phyloP scores from a whole-genome alignment of 2,329 filamentous ascomycete species.

The Fusarium tricinctum region DNA sequence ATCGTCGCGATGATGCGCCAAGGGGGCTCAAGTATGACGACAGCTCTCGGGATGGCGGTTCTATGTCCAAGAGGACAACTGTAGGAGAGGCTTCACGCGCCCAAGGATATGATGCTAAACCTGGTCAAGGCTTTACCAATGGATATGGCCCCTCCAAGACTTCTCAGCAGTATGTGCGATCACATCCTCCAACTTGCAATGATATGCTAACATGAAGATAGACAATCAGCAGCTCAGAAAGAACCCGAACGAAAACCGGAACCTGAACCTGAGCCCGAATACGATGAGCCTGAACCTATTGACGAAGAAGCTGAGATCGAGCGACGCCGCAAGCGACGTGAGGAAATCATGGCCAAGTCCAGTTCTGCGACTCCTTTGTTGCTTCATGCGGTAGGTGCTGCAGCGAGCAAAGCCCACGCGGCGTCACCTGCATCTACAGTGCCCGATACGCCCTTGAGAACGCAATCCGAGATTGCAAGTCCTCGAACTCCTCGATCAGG shows the following conservation, averaged over 20 bases:
- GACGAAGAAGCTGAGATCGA: slow-evolving; percentile 89
- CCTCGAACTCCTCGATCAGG: slow-evolving; percentile 65
- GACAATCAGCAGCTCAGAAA: slow-evolving; percentile 35
- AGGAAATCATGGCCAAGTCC: slow-evolving; percentile 88
- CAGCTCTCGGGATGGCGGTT: slow-evolving; percentile 62
- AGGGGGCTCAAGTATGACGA: slow-evolving; percentile 59
- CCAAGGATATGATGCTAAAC: slow-evolving; percentile 77
- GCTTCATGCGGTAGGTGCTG: slow-evolving; percentile 78
- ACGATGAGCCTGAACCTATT: slow-evolving; percentile 70
- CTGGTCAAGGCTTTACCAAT: slow-evolving; percentile 64
- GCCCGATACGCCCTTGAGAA: slow-evolving; percentile 58
- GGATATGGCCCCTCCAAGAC: slow-evolving; percentile 37
- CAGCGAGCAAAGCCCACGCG: slow-evolving; percentile 65
- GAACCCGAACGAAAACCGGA: slow-evolving; percentile 50
- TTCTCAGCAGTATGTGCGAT: slow-evolving; percentile 38
- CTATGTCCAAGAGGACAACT: slow-evolving; percentile 74
- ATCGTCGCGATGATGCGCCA: slow-evolving; percentile 42
- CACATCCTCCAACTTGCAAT: neutral
- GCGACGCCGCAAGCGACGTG: slow-evolving; percentile 84
- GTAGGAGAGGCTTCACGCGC: slow-evolving; percentile 70
- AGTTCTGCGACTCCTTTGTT: slow-evolving; percentile 80
- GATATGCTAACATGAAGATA: slow-evolving; percentile 33
- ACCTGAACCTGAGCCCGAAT: slow-evolving; percentile 51
- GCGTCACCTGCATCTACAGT: slow-evolving; percentile 67
- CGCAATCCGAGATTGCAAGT: slow-evolving; percentile 55